phyloP scores from a whole-genome alignment of 345 rosid species.

The Aquilaria malaccensis region DNA sequence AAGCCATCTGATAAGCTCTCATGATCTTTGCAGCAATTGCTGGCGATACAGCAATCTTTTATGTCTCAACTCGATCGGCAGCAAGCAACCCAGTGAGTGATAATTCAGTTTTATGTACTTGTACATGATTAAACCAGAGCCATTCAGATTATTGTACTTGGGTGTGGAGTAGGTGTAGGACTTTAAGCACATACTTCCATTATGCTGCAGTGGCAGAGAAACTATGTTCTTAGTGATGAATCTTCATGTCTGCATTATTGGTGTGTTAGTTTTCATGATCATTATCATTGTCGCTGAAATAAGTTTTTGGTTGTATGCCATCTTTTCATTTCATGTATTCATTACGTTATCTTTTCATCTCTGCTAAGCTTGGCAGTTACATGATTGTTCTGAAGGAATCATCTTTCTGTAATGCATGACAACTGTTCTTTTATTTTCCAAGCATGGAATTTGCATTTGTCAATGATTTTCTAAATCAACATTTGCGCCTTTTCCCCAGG shows the following conservation, averaged over 20 bases:
- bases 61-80: conserved; percentile 56
- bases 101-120: not conserved
- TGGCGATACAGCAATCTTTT: conserved; percentile 56
- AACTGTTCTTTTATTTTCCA: not conserved
- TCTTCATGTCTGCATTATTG: not conserved
- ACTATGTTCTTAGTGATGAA: not conserved
- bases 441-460: not conserved
- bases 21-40: conserved; percentile 41
- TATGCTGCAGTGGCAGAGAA: not conserved
- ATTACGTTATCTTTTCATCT: not conserved
- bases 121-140: not conserved
- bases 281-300: no score
- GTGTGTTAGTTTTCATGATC: not conserved
- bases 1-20: conserved; percentile 12
- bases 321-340: not conserved
- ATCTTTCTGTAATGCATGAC: not conserved
- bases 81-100: conserved; percentile 56
- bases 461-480: not conserved
- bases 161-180: not conserved
- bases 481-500: conserved; percentile 28
- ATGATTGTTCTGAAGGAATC: conserved; percentile 1
- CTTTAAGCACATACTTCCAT: not conserved
- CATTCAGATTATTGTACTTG: not conserved
- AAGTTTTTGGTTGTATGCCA: no score
- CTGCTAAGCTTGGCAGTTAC: not conserved